Evolutionary conservation across 2,329 filamentous ascomycete species (phyloP), one percentile per base, ranked within the genome.

Genomic region (Fonsecaea erecta): DNA sequence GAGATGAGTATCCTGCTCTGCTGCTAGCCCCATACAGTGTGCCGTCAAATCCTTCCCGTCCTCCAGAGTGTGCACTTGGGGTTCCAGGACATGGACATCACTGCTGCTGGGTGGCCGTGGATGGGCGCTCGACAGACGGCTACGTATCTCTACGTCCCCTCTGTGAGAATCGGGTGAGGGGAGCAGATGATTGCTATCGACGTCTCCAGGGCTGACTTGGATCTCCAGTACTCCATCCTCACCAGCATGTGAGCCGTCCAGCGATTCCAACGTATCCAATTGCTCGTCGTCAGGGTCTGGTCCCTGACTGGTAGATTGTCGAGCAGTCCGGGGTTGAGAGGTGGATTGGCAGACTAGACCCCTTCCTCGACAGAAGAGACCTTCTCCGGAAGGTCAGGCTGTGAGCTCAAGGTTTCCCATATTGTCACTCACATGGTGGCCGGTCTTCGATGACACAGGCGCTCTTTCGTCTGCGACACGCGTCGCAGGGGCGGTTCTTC

Each of bases 1-100:
- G 8, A 83, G 75, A 66, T 81, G 77, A 1, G 80, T 77, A 60
- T 83, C 82, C 67, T 83, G 81, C 70, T 83, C 81, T 9, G 76
- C 78, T 1, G 79, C 75, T 14, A 78, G 74, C 0, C 81, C 81
- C 73, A 83, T 78, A 12, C 75, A 80, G 69, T 83, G 81, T 12
- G 81, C 78, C 1, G 81, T 82, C 18, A 75, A 70, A 60, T 77
- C 75, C 18, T 74, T 70, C 14, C 77, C 77, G 64, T 82, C 80
- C 64, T 83, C 81, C 7, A 82, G 74, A 0, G 78, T 78, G 21
- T 77, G 73, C 2, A 73, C 68, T 21, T 70, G 51, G 16, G 62
- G 60, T 43, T 68, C 67, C 8, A 46, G 24, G 11, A 34, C 37
- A 52, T 37, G 51, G 46, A 35, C 35, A 32, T 67, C 32, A 56